Evolutionary conservation across 2,329 filamentous ascomycete genomes (phyloP).

Genomic region (Coniella vitis): DNA sequence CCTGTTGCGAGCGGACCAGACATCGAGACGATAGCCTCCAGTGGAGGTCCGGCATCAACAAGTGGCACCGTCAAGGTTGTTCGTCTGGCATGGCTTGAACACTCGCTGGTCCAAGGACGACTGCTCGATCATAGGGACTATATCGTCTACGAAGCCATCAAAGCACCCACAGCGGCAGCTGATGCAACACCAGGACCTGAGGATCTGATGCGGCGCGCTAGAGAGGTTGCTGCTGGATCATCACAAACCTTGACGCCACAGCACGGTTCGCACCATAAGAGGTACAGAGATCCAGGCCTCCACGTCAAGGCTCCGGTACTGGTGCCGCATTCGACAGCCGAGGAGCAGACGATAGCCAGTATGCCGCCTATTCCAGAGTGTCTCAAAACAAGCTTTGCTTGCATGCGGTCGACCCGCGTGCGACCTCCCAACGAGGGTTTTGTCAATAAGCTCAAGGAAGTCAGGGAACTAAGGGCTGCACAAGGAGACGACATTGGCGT

Average conservation of each 20-base stretch:
- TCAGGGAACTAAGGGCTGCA: conserved; percentile 64
- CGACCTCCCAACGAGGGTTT: conserved; percentile 69
- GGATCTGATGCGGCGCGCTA: conserved; percentile 5
- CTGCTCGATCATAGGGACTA: conserved; percentile 45
- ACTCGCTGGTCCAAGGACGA: conserved; percentile 38
- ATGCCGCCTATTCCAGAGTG: conserved; percentile 64
- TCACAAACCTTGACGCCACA: background rate
- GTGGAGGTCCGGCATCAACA: background rate
- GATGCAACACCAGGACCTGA: conserved; percentile 6
- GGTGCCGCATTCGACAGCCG: conserved; percentile 66
- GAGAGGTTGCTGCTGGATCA: conserved; percentile 4
- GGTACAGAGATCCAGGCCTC: conserved; percentile 15
- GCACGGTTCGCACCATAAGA: conserved; percentile 4
- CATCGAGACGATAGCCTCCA: conserved; percentile 12
- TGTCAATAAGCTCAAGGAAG: conserved; percentile 65
- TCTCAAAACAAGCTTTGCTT: conserved; percentile 64
- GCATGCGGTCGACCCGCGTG: conserved; percentile 67
- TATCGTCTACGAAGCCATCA: conserved; percentile 46
- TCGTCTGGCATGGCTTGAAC: conserved; percentile 51
- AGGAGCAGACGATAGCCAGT: conserved; percentile 54
- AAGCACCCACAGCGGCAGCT: background rate
- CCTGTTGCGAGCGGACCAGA: conserved; percentile 19
- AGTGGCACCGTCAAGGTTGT: conserved; percentile 39
- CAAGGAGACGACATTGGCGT: conserved; percentile 72
- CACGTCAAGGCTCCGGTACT: conserved; percentile 31